These are phyloP conservation scores for Elongisporangium undulatum DNA, from an alignment of 352 stramenopile genomes.

Conservation along the genomic window DNA sequence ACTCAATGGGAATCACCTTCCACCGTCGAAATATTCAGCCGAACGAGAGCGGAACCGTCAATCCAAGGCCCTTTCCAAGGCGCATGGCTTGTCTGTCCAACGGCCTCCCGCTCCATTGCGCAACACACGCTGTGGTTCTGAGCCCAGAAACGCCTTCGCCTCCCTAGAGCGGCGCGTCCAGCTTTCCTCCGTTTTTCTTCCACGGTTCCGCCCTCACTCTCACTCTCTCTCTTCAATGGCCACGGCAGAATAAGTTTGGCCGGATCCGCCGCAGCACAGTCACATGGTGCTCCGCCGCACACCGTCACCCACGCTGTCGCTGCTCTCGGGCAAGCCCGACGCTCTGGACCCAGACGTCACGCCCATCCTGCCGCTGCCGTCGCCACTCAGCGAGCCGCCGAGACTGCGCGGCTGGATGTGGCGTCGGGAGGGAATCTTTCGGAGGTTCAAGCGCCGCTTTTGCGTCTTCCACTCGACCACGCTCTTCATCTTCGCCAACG, in stretches of 20 bases:
- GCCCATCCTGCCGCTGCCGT: slow-evolving; percentile 15
- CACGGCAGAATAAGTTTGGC: background rate
- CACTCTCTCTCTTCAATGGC: background rate
- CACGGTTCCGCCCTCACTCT: background rate
- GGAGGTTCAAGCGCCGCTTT: slow-evolving; percentile 41
- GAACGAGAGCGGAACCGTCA: background rate
- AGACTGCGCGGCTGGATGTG: slow-evolving; percentile 51
- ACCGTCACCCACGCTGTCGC: background rate
- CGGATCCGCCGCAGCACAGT: background rate
- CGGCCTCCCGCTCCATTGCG: background rate
- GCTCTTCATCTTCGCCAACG: slow-evolving; percentile 40
- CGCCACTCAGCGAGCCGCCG: slow-evolving; percentile 30
- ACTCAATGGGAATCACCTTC: background rate
- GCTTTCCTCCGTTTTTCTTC: background rate
- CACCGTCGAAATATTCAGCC: background rate
- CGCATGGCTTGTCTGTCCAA: background rate
- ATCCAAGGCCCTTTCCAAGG: background rate
- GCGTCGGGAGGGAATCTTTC: slow-evolving; percentile 41
- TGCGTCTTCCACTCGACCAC: slow-evolving; percentile 53
- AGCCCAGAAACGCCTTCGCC: background rate
- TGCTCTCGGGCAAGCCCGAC: background rate
- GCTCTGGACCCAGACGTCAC: background rate
- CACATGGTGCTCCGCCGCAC: background rate
- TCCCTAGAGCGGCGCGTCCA: background rate
- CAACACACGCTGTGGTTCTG: background rate